phyloP scores from a whole-genome alignment of 2,329 filamentous ascomycete genomes.

The Ophiostoma montium region DNA sequence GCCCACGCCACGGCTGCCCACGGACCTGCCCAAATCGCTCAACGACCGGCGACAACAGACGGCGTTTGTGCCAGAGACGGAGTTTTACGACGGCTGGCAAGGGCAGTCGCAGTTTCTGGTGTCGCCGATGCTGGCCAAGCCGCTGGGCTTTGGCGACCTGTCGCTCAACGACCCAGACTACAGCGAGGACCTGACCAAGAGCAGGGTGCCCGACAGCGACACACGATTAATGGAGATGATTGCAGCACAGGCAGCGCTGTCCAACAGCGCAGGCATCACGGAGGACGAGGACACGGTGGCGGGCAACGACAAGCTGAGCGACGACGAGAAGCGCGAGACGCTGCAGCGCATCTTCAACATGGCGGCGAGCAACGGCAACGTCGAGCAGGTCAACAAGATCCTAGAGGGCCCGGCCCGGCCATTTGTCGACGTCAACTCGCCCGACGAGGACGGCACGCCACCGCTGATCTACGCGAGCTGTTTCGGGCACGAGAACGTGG shows the following conservation, averaged over 20 bases:
- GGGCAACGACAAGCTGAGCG: slow-evolving; percentile 56
- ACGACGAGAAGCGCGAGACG: slow-evolving; percentile 62
- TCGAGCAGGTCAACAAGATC: slow-evolving; percentile 63
- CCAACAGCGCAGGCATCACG: slow-evolving; percentile 36
- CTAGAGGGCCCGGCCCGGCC: slow-evolving; percentile 58
- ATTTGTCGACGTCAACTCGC: slow-evolving; percentile 71
- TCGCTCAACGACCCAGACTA: slow-evolving; percentile 66
- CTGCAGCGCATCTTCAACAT: slow-evolving; percentile 84
- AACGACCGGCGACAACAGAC: slow-evolving; percentile 65
- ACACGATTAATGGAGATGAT: slow-evolving; percentile 89
- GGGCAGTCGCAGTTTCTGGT: slow-evolving; percentile 95
- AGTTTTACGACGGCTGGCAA: slow-evolving; percentile 99
- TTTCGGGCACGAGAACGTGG: slow-evolving; percentile 87
- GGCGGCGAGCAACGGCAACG: slow-evolving; percentile 92
- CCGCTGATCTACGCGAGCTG: slow-evolving; percentile 95
- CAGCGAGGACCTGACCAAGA: slow-evolving; percentile 48
- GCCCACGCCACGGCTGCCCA: slow-evolving; percentile 49
- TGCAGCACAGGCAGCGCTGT: slow-evolving; percentile 78
- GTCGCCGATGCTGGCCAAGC: slow-evolving; percentile 69
- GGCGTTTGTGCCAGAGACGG: slow-evolving; percentile 65
- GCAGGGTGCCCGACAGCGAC: slow-evolving; percentile 57
- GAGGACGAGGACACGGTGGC: slow-evolving; percentile 72
- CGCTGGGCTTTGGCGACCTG: slow-evolving; percentile 68
- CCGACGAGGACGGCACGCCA: slow-evolving; percentile 91
- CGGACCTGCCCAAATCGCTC: slow-evolving; percentile 79